A percentile compares a stretch with the other conserved stretches of the same genome.
Evolutionary conservation across 306 rosid genomes (phyloP).

Genomic region (Abrus precatorius): DNA sequence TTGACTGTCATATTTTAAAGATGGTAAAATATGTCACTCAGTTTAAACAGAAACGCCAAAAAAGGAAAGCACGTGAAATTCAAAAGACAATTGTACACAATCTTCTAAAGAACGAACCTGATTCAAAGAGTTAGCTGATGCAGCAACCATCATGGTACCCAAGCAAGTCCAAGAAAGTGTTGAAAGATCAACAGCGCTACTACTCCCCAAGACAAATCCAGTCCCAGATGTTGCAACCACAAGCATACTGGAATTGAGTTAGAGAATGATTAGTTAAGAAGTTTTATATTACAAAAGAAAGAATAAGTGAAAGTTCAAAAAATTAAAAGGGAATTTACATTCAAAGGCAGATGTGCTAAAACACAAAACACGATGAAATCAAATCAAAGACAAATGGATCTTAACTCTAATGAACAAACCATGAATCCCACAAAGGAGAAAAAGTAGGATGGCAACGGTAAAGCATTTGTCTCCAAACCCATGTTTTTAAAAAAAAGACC

Average conservation of each 20-base stretch:
- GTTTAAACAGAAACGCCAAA: background rate
- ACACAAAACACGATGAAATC: background rate
- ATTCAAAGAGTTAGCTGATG: conserved; percentile 91
- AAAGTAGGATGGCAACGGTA: background rate
- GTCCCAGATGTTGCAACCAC: conserved; percentile 98
- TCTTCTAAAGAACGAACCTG: conserved; percentile 65
- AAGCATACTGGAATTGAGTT: conserved; percentile 70
- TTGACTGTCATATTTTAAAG: background rate
- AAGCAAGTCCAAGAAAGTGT: conserved; percentile 87
- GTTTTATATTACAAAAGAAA: background rate
- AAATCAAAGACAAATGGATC: background rate
- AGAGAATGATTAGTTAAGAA: conserved; percentile 3
- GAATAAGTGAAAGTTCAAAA: background rate
- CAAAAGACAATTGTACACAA: background rate
- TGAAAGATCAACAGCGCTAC: conserved; percentile 65
- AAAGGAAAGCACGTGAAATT: background rate
- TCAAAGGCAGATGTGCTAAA: background rate
- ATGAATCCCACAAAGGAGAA: background rate
- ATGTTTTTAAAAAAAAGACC: background rate
- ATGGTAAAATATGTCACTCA: background rate
- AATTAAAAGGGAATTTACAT: background rate
- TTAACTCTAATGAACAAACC: background rate
- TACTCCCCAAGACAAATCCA: conserved; percentile 91
- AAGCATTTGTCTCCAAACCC: background rate
- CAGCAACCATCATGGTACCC: conserved; percentile 99